Percentiles rank a stretch among this genome's conserved stretches.
Conservation (phyloP, 106 monocot genomes). For the Hemerocallis citrina region DNA sequence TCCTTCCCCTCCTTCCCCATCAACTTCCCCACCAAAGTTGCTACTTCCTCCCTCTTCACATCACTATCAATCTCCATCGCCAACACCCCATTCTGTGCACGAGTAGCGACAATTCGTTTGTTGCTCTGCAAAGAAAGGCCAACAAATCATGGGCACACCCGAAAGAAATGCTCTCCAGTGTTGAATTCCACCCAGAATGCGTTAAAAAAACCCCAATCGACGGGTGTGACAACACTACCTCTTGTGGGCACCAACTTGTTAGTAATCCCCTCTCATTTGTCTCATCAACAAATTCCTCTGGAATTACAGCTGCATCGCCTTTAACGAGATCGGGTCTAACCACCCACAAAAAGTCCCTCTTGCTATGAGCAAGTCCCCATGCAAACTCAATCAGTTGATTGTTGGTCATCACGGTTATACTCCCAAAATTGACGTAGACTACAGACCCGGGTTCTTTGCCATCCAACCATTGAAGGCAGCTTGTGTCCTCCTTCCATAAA, state of each 20-base stretch:
- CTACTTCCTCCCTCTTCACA: conserved; percentile 35
- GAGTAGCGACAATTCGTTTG: conserved; percentile 21
- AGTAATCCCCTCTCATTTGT: conserved; percentile 18
- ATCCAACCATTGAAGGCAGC: conserved; percentile 1
- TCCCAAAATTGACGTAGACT: conserved; percentile 15
- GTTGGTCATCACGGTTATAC: conserved; percentile 12
- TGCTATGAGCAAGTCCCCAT: conserved; percentile 29
- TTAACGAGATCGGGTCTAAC: conserved; percentile 36
- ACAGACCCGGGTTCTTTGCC: conserved; percentile 2
- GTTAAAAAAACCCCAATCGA: conserved; percentile 46
- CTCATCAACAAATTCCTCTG: conserved; percentile 12
- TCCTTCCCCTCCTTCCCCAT: conserved; percentile 24
- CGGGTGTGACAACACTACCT: conserved; percentile 27
- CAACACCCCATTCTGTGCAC: conserved; percentile 9
- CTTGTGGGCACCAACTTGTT: conserved; percentile 38
- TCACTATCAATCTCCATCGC: conserved; percentile 28
- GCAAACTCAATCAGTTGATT: conserved; percentile 26
- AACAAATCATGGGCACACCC: conserved; percentile 20
- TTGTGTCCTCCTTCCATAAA: not conserved
- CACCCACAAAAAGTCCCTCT: conserved; percentile 19
- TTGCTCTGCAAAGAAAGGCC: conserved; percentile 33
- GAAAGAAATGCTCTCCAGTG: conserved; percentile 16
- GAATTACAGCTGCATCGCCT: conserved; percentile 9
- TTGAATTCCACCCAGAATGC: conserved; percentile 68
- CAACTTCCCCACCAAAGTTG: conserved; percentile 31